phyloP scores from a whole-genome alignment of 805 yeast species.

The Candida mattraensis region DNA sequence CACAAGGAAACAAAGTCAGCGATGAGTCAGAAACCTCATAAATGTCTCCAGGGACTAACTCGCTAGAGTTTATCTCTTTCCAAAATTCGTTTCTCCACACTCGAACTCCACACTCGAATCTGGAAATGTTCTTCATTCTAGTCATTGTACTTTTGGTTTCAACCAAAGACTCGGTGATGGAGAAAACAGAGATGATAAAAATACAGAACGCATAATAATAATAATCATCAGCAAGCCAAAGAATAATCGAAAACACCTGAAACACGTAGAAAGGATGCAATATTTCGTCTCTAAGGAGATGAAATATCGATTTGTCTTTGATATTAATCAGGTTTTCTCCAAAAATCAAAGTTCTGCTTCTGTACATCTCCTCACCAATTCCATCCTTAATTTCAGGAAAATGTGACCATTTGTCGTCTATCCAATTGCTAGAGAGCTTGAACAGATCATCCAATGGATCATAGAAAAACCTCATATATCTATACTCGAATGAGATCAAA shows the following conservation, averaged over 20 bases:
- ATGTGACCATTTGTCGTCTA: slow-evolving; percentile 74
- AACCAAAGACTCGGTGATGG: slow-evolving; percentile 76
- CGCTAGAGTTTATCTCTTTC: slow-evolving; percentile 74
- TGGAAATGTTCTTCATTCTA: slow-evolving; percentile 72
- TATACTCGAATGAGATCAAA: slow-evolving; percentile 70
- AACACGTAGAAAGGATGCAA: slow-evolving; percentile 94
- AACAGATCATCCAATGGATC: slow-evolving; percentile 87
- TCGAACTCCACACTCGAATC: slow-evolving; percentile 75
- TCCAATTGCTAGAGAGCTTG: slow-evolving; percentile 84
- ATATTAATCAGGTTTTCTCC: slow-evolving; percentile 76
- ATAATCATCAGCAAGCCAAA: slow-evolving; percentile 93
- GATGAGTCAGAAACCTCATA: slow-evolving; percentile 90
- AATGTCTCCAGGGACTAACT: slow-evolving; percentile 93
- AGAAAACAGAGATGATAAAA: slow-evolving; percentile 76
- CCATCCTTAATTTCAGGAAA: slow-evolving; percentile 61
- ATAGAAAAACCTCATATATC: slow-evolving; percentile 81
- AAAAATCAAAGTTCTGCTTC: slow-evolving; percentile 70
- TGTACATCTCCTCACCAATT: slow-evolving; percentile 63
- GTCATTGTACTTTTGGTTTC: slow-evolving; percentile 79
- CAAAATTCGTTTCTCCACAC: slow-evolving; percentile 93
- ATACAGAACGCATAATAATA: slow-evolving; percentile 94
- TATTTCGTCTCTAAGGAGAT: slow-evolving; percentile 79
- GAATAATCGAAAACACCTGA: slow-evolving; percentile 85
- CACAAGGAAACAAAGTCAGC: slow-evolving; percentile 77
- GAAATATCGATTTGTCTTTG: slow-evolving; percentile 63